Base-by-base conservation (phyloP, 140 eudicot genomes). In the Cichorium intybus region DNA sequence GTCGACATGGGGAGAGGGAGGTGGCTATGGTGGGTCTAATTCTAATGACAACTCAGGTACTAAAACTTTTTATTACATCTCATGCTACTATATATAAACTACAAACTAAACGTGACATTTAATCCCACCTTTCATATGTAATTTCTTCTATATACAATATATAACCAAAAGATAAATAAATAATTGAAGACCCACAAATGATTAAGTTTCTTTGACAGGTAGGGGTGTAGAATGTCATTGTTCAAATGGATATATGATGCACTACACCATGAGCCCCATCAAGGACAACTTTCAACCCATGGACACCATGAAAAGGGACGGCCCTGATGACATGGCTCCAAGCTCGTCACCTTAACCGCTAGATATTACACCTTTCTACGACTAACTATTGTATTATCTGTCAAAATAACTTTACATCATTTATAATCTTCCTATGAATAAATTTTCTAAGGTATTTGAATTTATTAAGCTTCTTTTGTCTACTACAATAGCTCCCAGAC, bases 1-100 rank as follows among this genome's bases (percentile, higher is more conserved):
- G 34, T 24, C 56, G 35, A 24, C 61, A 16, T 50, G 62, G 76
- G 69, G 76, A 48, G 68, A 59, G n/a, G 75, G 68, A 46, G 68
- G 64, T 46, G 77, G 77, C 57, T 52, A 7, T 52, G 70, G 48
- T 1, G 63, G 70, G 24, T 4, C 5, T n/a, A n/a, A n/a, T 0
- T 14, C 50, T 18, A 51, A 71, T 50, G 41, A 37, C 43, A 60
- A 50, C 14, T 31, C 41, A 46, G 70, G 51, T 22, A 24, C 4
- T 27, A 6, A n/a, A n/a, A n/a, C n/a, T n/a, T n/a, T n/a, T n/a
- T n/a, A n/a, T n/a, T n/a, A n/a, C n/a, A n/a, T n/a, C n/a, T n/a
- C n/a, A n/a, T n/a, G n/a, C n/a, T n/a, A n/a, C n/a, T n/a, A n/a
- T n/a, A n/a, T n/a, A n/a, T n/a, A n/a, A n/a, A n/a, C n/a, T n/a